Conservation (phyloP, 2,329 filamentous ascomycete genomes). For the Fusarium hostae region DNA sequence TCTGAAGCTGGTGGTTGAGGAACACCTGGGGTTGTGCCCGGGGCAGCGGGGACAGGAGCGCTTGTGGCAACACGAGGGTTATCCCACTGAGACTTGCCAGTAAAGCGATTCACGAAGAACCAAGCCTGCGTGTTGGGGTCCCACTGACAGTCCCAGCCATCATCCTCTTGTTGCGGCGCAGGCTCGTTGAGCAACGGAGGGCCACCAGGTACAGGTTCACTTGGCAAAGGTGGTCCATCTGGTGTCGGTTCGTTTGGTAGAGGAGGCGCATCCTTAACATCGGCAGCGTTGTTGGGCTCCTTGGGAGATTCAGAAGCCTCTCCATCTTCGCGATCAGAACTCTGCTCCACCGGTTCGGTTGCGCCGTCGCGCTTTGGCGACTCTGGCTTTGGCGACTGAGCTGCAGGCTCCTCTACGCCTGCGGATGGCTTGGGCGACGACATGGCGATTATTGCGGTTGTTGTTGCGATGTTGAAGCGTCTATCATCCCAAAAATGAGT, state of each 20-base stretch:
- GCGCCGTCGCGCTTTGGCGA: constrained; percentile 19
- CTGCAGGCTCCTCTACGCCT: constrained; percentile 24
- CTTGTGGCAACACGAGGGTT: constrained; percentile 78
- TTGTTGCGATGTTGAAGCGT: constrained; percentile 40
- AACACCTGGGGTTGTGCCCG: constrained; percentile 38
- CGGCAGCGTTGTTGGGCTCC: constrained; percentile 7
- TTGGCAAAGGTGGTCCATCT: constrained; percentile 49
- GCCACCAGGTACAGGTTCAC: constrained; percentile 44
- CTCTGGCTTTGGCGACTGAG: constrained; percentile 27
- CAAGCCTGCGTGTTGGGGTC: constrained; percentile 74
- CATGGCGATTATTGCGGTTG: constrained; percentile 24
- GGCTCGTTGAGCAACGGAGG: constrained; percentile 58
- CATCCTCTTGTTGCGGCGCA: constrained; percentile 67
- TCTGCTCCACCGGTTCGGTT: constrained; percentile 24
- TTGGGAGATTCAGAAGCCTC: constrained; percentile 36
- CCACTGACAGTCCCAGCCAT: constrained; percentile 86
- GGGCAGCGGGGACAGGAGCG: constrained; percentile 45
- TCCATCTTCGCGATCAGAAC: constrained; percentile 37
- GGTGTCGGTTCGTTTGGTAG: constrained; percentile 50
- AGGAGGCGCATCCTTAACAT: constrained; percentile 47
- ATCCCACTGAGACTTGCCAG: constrained; percentile 81
- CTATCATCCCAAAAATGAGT: constrained; percentile 54
- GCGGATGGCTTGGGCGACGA: constrained; percentile 35
- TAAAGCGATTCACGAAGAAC: constrained; percentile 89
- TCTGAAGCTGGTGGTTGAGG: constrained; percentile 51